Base-by-base conservation (phyloP, 805 yeast genomes). In the Lipomyces oligophaga region DNA sequence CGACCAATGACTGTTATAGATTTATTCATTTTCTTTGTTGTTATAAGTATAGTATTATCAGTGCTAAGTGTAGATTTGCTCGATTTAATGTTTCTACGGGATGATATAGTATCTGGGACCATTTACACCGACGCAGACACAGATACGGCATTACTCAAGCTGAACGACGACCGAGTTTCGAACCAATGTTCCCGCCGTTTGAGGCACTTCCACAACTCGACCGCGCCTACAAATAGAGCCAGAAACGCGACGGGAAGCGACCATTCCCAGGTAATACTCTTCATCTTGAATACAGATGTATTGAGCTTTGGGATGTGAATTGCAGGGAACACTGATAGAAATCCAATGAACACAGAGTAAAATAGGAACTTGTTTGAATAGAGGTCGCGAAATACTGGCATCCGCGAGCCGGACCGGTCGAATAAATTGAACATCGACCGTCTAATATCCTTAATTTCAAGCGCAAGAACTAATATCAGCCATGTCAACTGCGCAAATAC, bases 291-390 rank as follows among this genome's bases (percentile, higher is more conserved):
- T 6, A 86, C 95, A 52, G 76, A 74, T 36, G 72, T 68, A 64
- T 86, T 86, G 61, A 86, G 85, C n/a, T 83, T 94, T 5, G 96
- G 95, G 54, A 86, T 86, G 66, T 85, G 85, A 31, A 85, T 78
- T 16, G 85, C 83, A 34, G 95, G 95, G 75, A 86, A 81, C 3
- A 83, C 80, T 2, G 86, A 74, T 11, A 75, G 64, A 52, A 83
- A 76, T 1, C 93, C 96, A 41, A 76, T 68, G 28, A 82, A 62
- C 37, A 86, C 77, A 0, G 95, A 84, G 88, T 89, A 85, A 70
- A 85, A 83, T 60, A 86, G 70, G 54, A 86, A 79, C 64, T 83
- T 78, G 66, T 86, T 86, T 11, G 67, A 66, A 85, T 87, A 84
- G 35, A 85, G 65, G 60, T 81, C 89, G 49, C 64, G 71, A 60